Evolutionary conservation across 306 rosid species (phyloP), one percentile per base, ranked within the genome.

Genomic region (Fragaria iinumae): DNA sequence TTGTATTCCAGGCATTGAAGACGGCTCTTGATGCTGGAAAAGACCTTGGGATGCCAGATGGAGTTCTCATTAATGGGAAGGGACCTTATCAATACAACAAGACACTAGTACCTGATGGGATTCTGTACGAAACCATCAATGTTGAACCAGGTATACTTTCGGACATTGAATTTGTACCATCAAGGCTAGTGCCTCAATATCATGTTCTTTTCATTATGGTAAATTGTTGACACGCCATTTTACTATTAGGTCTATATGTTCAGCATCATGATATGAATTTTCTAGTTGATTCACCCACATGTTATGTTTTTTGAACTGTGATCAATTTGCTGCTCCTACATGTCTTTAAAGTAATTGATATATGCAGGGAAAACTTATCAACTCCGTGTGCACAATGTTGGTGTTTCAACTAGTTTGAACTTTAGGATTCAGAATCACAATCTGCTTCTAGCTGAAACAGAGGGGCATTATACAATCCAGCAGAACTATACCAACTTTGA

Each of bases 41-140:
- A 69, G 88, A 78, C 70, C 93, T 94, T 48, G 93, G 95, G 45
- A 88, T 92, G 34, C 98, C 98, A 0, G 96, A 94, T 77, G 97
- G 97, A 60, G 97, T 94, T 83, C 95, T 94, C 67, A 92, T 94
- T 56, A 94, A 94, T 80, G 98, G 98, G 27, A 94, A 90, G 82
- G 98, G 98, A 27, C 98, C 98, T 55, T 94, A 73, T 79, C 93
- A 79, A 75, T 94, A 90, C 82, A 91, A 94, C 82, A 74, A 74
- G 41, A 89, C 98, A 43, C 90, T 94, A 21, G 96, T 94, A 56
- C 91, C 96, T 27, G 68, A 71, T 36, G 93, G 93, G 38, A 85
- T 94, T 38, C 78, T 78, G 21, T 32, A 80, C 52, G 96, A 89
- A 79, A 74, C 88, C 69, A 72, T 94, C 45, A 75, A 79, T 14